phyloP scores from a whole-genome alignment of 306 rosid genomes.

The Urtica urens region DNA sequence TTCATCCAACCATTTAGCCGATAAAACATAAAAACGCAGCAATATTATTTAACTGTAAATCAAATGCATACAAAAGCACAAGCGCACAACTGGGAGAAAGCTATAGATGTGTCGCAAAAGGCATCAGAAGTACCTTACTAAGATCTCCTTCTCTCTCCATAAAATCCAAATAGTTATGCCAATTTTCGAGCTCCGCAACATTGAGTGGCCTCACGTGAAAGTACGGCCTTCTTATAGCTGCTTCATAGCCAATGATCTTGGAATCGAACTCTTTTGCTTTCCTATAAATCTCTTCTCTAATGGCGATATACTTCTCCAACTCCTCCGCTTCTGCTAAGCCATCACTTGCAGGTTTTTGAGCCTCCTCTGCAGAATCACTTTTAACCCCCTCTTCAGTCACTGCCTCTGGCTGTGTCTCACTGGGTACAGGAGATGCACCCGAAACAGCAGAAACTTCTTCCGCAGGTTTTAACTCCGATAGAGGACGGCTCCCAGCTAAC shows the following conservation, averaged over 20 bases:
- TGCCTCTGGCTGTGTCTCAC: constrained; percentile 37
- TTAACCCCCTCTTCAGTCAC: constrained; percentile 50
- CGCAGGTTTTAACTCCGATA: constrained; percentile 61
- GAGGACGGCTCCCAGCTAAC: constrained; percentile 73
- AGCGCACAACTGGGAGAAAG: constrained; percentile 30
- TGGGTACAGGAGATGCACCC: constrained; percentile 14
- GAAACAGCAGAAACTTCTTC: constrained; percentile 50
- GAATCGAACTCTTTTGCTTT: constrained; percentile 98
- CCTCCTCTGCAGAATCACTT: constrained; percentile 40
- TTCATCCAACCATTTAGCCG: constrained; percentile 95
- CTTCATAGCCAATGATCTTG: constrained; percentile 97
- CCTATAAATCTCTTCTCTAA: constrained; percentile 96
- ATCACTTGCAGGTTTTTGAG: constrained; percentile 74
- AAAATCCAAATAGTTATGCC: constrained; percentile 91
- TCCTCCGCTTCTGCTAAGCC: constrained; percentile 94
- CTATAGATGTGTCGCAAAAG: constrained; percentile 17
- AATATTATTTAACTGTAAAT: constrained; percentile 69
- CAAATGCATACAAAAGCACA: constrained; percentile 42
- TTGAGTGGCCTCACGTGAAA: constrained; percentile 92
- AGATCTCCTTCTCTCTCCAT: constrained; percentile 88
- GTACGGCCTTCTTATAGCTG: constrained; percentile 98
- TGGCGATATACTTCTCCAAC: constrained; percentile 94
- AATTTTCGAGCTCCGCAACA: constrained; percentile 92
- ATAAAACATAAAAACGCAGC: constrained; percentile 74
- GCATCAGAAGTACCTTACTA: constrained; percentile 68